phyloP scores from a whole-genome alignment of 2,329 filamentous ascomycete species.

The Camptophora hylomeconis region DNA sequence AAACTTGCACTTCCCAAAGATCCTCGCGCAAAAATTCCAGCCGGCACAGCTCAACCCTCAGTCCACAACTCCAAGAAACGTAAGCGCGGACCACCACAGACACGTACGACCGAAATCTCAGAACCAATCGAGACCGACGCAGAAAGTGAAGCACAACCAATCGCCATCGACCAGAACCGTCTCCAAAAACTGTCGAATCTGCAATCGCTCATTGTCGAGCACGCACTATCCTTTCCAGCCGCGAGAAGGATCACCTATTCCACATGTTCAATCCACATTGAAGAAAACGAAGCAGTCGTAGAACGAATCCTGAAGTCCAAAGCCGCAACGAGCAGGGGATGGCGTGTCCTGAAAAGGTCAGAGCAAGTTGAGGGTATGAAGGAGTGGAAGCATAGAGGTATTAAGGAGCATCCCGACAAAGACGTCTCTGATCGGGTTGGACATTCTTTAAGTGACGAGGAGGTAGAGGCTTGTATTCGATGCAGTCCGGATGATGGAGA shows the following conservation, averaged over 20 bases:
- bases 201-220: conserved; percentile 67
- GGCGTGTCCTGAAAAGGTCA: conserved; percentile 59
- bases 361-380: conserved; percentile 66
- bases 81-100: conserved; percentile 21
- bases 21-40: conserved; percentile 7
- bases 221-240: conserved; percentile 69
- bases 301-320: conserved; percentile 55
- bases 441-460: conserved; percentile 27
- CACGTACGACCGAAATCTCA: conserved; percentile 9
- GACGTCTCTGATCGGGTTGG: neutral
- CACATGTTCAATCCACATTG: conserved; percentile 76
- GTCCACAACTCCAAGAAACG: conserved; percentile 26
- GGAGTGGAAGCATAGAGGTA: conserved; percentile 59
- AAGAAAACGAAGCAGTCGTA: conserved; percentile 85
- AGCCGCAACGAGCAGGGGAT: conserved; percentile 54
- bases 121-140: conserved; percentile 15
- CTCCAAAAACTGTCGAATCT: conserved; percentile 65
- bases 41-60: neutral
- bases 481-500: conserved; percentile 68
- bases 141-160: conserved; percentile 25
- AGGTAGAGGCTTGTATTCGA: conserved; percentile 61
- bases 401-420: conserved; percentile 27
- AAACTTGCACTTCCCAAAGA: conserved; percentile 47
- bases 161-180: conserved; percentile 43
- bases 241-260: conserved; percentile 75